phyloP scores from a whole-genome alignment of 23 red algal genomes.

The Rhodosorus marinus region DNA sequence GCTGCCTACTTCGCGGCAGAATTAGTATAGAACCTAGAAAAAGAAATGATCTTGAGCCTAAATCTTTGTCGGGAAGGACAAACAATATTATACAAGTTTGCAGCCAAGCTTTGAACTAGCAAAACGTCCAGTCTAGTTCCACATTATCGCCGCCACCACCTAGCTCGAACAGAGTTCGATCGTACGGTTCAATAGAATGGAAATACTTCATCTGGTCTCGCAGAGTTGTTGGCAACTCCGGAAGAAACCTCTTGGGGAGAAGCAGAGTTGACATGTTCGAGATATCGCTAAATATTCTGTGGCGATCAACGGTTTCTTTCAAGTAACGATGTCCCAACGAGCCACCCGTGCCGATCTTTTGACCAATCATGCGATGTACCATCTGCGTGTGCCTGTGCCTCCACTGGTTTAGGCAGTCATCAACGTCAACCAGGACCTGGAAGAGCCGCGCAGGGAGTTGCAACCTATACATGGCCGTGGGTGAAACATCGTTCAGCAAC shows the following conservation, averaged over 20 bases:
- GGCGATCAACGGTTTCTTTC: slow-evolving; percentile 53
- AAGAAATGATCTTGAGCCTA: too few species aligned
- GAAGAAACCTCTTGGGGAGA: slow-evolving; percentile 77
- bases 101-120: too few species aligned
- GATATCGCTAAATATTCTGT: slow-evolving; percentile 81
- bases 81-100: too few species aligned
- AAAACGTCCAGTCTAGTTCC: slow-evolving; percentile 59
- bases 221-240: slow-evolving; percentile 46
- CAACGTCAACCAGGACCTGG: slow-evolving; percentile 72
- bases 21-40: too few species aligned
- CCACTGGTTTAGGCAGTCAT: slow-evolving; percentile 90
- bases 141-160: slow-evolving; percentile 36
- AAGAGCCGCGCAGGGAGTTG: slow-evolving; percentile 75
- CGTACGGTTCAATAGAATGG: slow-evolving; percentile 45
- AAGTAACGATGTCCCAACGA: slow-evolving; percentile 76
- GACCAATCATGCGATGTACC: slow-evolving; percentile 95
- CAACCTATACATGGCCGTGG: too few species aligned
- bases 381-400: slow-evolving; percentile 91
- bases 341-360: slow-evolving; percentile 84
- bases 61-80: too few species aligned
- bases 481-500: too few species aligned
- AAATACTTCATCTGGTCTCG: slow-evolving; percentile 80
- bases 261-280: slow-evolving; percentile 81
- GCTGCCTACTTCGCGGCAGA: too few species aligned
- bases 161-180: slow-evolving; percentile 56